These are phyloP conservation scores for Phaeosphaeriaceae sp. DNA, from an alignment of 2,329 filamentous ascomycete species.

Conservation along the genomic window DNA sequence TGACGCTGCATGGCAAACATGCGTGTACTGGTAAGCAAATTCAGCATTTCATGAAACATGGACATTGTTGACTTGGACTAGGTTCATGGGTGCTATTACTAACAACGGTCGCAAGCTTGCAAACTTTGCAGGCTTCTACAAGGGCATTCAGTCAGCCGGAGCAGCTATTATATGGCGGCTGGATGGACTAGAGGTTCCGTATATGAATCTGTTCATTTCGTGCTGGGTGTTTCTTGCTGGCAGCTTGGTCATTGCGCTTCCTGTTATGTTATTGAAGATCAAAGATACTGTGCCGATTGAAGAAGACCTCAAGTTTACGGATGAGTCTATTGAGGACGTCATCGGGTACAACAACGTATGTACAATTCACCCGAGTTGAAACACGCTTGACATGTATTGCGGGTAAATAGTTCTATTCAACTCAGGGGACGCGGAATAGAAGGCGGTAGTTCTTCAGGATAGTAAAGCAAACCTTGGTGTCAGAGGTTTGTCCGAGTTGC, in stretches of 20 bases:
- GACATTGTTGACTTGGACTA: conserved; percentile 38
- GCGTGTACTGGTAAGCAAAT: conserved; percentile 74
- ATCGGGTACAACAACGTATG: conserved; percentile 2
- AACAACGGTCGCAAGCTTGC: conserved; percentile 89
- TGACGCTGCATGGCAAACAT: conserved; percentile 87
- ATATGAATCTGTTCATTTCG: conserved; percentile 72
- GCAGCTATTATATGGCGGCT: conserved; percentile 75
- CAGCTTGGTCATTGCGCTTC: conserved; percentile 74
- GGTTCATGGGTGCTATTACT: conserved; percentile 87
- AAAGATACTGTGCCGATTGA: conserved; percentile 70
- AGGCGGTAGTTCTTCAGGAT: too few species aligned
- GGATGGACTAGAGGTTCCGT: conserved; percentile 63
- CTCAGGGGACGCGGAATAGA: too few species aligned
- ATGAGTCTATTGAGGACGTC: conserved; percentile 65
- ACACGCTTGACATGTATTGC: not conserved
- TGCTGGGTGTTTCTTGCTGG: conserved; percentile 76
- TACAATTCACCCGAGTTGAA: not conserved
- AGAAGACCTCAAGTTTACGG: conserved; percentile 80
- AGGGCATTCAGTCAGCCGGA: conserved; percentile 82
- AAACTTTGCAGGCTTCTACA: conserved; percentile 88
- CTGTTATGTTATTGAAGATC: conserved; percentile 77
- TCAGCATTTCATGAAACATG: not conserved
- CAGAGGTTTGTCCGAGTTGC: too few species aligned
- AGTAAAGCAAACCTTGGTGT: too few species aligned
- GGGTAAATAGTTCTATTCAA: not conserved